A percentile compares a stretch with the other conserved stretches of the same genome.
Conservation (phyloP, 202 grass and related monocot species). For the Dendrocalamus latiflorus region DNA sequence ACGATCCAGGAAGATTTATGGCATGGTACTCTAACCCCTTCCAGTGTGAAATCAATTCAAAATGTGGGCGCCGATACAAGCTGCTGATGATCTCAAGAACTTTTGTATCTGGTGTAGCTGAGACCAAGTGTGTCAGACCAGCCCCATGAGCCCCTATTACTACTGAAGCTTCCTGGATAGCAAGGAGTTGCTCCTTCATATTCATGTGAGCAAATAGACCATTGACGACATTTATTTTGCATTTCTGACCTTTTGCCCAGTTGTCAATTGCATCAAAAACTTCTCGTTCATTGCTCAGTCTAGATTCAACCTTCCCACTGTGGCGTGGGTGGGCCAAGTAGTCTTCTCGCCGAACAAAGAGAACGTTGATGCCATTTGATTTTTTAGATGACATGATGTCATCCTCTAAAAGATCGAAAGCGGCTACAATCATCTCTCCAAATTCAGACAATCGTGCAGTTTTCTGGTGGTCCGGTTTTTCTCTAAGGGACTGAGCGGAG, state of each 20-base stretch:
- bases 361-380: conserved; percentile 53
- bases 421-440: conserved; percentile 72
- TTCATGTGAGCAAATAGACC: conserved; percentile 91
- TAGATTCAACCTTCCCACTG: conserved; percentile 81
- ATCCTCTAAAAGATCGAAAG: conserved; percentile 60
- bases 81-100: conserved; percentile 98
- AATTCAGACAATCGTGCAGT: conserved; percentile 91
- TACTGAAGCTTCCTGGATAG: conserved; percentile 73
- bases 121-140: conserved; percentile 85
- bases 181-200: conserved; percentile 82
- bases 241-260: conserved; percentile 71
- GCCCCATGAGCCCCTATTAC: conserved; percentile 93
- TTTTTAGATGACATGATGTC: conserved; percentile 32
- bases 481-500: conserved; percentile 40
- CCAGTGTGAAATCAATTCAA: conserved; percentile 77
- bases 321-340: conserved; percentile 92
- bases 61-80: conserved; percentile 75
- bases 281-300: conserved; percentile 81
- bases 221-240: conserved; percentile 78
- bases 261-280: conserved; percentile 57
- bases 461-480: conserved; percentile 49
- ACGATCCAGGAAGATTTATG: conserved; percentile 69
- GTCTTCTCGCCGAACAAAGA: conserved; percentile 92
- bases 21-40: conserved; percentile 81
- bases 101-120: conserved; percentile 52